These are phyloP conservation scores for Otatea glauca DNA, from an alignment of 176 grass and related monocot species.

Conservation along the genomic window DNA sequence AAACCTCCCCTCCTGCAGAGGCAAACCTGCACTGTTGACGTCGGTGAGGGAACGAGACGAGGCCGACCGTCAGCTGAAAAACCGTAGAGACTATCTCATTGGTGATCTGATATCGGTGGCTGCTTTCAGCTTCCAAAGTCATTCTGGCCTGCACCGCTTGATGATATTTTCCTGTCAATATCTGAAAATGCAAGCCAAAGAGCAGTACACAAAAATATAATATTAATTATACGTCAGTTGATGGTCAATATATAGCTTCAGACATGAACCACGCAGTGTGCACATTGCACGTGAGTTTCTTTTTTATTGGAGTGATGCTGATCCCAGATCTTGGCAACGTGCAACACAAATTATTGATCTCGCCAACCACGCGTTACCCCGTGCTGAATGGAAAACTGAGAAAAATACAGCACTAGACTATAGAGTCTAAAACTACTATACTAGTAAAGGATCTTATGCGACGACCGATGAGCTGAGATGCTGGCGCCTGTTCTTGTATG, in stretches of 20 bases:
- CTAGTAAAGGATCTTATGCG: background rate
- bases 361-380: constrained; percentile 26
- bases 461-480: constrained; percentile 3
- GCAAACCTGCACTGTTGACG: background rate
- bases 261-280: background rate
- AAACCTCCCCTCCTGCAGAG: background rate
- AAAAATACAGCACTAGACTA: background rate
- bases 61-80: background rate
- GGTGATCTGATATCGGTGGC: background rate
- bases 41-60: background rate
- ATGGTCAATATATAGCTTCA: background rate
- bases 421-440: background rate
- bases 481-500: background rate
- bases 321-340: background rate
- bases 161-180: constrained; percentile 28
- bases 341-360: constrained; percentile 17
- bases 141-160: background rate
- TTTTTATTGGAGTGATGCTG: background rate
- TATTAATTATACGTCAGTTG: background rate
- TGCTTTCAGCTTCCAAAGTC: background rate
- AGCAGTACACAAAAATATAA: background rate
- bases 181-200: constrained; percentile 24
- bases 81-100: background rate
- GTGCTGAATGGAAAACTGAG: constrained; percentile 6
- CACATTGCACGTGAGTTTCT: constrained; percentile 14